A percentile compares a stretch with the other conserved stretches of the same genome.
These are phyloP conservation scores for Huntiella abstrusa DNA, from an alignment of 2,329 filamentous ascomycete genomes.

Conservation along the genomic window DNA sequence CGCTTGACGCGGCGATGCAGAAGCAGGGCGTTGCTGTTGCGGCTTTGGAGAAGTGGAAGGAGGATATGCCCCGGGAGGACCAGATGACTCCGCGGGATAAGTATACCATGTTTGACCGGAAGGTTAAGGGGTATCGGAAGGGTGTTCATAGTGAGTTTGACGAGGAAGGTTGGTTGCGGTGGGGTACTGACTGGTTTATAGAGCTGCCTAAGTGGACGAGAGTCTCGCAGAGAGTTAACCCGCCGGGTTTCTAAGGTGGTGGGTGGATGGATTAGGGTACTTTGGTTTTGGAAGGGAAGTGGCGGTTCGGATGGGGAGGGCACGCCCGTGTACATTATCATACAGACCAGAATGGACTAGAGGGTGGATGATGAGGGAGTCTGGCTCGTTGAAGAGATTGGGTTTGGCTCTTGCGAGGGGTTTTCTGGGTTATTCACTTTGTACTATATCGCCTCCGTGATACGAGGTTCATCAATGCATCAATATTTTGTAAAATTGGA, in stretches of 20 bases:
- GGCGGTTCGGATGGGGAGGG: too few relatives aligned
- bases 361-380: too few relatives aligned
- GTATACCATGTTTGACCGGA: conserved; percentile 94
- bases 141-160: conserved; percentile 74
- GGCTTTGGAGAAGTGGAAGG: conserved; percentile 76
- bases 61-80: conserved; percentile 83
- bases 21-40: conserved; percentile 55
- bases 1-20: conserved; percentile 58
- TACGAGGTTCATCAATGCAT: too few relatives aligned
- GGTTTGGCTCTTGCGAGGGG: too few relatives aligned
- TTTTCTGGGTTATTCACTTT: too few relatives aligned
- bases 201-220: conserved; percentile 86
- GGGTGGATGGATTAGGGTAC: background rate
- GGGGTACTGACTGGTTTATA: conserved; percentile 18
- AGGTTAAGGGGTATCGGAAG: conserved; percentile 90
- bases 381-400: too few relatives aligned
- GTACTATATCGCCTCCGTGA: too few relatives aligned
- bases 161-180: background rate
- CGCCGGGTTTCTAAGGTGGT: conserved; percentile 60
- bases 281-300: background rate
- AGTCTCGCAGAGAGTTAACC: conserved; percentile 83
- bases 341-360: too few relatives aligned
- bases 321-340: too few relatives aligned
- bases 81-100: conserved; percentile 96
- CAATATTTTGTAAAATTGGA: too few relatives aligned